phyloP scores from a whole-genome alignment of 202 grass and related monocot genomes.

The Schoenoplectus tabernaemontani region DNA sequence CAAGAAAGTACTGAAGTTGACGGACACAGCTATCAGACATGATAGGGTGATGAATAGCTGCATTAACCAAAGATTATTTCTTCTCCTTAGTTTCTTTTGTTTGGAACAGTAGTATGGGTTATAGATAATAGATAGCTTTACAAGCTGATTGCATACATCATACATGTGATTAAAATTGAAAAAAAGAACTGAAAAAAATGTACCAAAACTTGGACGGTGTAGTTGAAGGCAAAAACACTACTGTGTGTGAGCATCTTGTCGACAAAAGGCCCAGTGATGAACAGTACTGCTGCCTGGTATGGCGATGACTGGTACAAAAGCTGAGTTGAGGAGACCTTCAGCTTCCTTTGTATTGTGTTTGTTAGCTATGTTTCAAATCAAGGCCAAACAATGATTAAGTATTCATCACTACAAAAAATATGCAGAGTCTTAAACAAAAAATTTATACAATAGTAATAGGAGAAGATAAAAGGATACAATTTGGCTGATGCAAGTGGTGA shows the following conservation, averaged over 20 bases:
- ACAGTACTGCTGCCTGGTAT: conserved; percentile 71
- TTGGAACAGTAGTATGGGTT: background rate
- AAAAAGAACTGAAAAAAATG: background rate
- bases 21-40: conserved; percentile 63
- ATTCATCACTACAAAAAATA: background rate
- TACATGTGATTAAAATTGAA: background rate
- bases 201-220: conserved; percentile 65
- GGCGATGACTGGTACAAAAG: conserved; percentile 83
- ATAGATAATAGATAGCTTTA: background rate
- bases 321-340: conserved; percentile 89
- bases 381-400: conserved; percentile 13
- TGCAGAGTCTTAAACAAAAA: background rate
- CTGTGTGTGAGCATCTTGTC: conserved; percentile 69
- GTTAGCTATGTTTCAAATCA: conserved; percentile 69
- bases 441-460: background rate
- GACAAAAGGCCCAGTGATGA: conserved; percentile 73
- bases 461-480: conserved; percentile 62
- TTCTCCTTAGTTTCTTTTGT: background rate
- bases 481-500: conserved; percentile 70
- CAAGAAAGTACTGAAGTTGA: conserved; percentile 96
- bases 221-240: conserved; percentile 66
- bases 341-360: conserved; percentile 85
- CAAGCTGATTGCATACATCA: background rate
- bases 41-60: conserved; percentile 73
- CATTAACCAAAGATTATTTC: background rate